Percentiles rank a stretch among this genome's conserved stretches.
phyloP scores from a whole-genome alignment of 192 early-diverging fungal species.

The Coemansia sp. region DNA sequence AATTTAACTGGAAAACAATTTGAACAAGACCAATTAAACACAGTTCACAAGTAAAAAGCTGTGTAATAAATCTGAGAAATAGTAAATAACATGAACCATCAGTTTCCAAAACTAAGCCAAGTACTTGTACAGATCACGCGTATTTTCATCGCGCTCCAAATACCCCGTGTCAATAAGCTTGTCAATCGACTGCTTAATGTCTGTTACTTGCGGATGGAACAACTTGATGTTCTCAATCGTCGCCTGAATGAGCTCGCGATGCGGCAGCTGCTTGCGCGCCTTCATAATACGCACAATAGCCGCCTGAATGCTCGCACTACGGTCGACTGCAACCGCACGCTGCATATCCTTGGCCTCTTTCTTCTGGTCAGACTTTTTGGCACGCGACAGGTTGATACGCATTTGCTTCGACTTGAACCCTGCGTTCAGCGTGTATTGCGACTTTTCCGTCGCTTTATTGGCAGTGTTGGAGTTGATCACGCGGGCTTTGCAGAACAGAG shows the following conservation, averaged over 20 bases:
- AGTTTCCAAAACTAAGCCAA: slow-evolving; percentile 55
- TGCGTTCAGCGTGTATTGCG: slow-evolving; percentile 74
- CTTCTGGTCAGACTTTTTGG: slow-evolving; percentile 87
- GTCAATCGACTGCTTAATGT: slow-evolving; percentile 98
- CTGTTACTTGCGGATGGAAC: slow-evolving; percentile 85
- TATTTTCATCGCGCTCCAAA: slow-evolving; percentile 81
- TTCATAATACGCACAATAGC: slow-evolving; percentile 99
- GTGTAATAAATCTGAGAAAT: no score
- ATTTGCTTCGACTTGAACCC: slow-evolving; percentile 87
- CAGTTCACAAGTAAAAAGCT: no score
- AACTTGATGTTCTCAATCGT: slow-evolving; percentile 85
- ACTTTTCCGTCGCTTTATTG: slow-evolving; percentile 16
- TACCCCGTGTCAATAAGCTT: slow-evolving; percentile 90
- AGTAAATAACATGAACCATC: no score
- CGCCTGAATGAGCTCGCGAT: slow-evolving; percentile 82
- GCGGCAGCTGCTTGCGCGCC: slow-evolving; percentile 87
- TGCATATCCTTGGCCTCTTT: slow-evolving; percentile 89
- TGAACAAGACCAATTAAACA: no score
- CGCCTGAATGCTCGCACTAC: slow-evolving; percentile 93
- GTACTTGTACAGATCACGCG: slow-evolving; percentile 84
- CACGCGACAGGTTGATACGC: slow-evolving; percentile 82
- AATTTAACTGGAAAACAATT: no score
- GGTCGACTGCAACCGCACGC: slow-evolving; percentile 88
- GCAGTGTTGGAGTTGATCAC: slow-evolving; percentile 55
- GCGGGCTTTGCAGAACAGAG: slow-evolving; percentile 81